A percentile compares a stretch with the other conserved stretches of the same genome.
phyloP scores from a whole-genome alignment of 441 rosid species.

The Croton laevigatus region DNA sequence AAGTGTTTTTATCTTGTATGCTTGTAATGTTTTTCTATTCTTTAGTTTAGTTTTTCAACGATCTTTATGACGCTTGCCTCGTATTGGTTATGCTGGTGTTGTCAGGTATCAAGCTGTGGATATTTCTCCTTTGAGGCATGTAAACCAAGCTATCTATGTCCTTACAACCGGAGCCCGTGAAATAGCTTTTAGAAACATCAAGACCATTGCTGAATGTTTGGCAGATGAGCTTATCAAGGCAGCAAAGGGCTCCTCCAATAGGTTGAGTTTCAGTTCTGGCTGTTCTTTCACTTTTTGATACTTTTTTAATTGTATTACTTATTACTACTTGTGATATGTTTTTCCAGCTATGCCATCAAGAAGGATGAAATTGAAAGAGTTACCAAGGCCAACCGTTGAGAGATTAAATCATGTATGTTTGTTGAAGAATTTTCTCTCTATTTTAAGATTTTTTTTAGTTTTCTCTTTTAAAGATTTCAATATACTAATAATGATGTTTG shows the following conservation, averaged over 20 bases:
- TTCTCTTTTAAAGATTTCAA: constrained; percentile 6
- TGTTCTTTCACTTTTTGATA: neutral
- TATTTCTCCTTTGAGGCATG: constrained; percentile 77
- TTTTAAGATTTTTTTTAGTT: neutral
- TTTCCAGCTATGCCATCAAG: constrained; percentile 73
- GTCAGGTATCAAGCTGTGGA: constrained; percentile 89
- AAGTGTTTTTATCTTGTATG: no score
- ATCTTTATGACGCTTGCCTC: neutral
- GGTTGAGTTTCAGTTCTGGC: constrained; percentile 28
- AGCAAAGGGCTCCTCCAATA: constrained; percentile 92
- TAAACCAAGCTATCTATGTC: constrained; percentile 72
- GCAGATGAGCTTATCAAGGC: constrained; percentile 93
- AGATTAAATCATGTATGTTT: neutral
- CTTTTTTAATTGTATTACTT: neutral
- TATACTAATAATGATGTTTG: constrained; percentile 1
- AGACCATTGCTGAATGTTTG: constrained; percentile 81
- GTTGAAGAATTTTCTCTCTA: constrained; percentile 6
- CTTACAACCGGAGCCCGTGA: constrained; percentile 91
- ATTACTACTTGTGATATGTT: neutral
- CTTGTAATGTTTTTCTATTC: no score
- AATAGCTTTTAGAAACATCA: constrained; percentile 77
- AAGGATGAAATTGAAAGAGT: constrained; percentile 90
- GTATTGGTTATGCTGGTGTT: constrained; percentile 90
- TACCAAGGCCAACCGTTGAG: constrained; percentile 89
- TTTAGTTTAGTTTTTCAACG: neutral